Evolutionary conservation across 2,329 filamentous ascomycete species (phyloP).

Genomic region (Blastomyces gilchristii): DNA sequence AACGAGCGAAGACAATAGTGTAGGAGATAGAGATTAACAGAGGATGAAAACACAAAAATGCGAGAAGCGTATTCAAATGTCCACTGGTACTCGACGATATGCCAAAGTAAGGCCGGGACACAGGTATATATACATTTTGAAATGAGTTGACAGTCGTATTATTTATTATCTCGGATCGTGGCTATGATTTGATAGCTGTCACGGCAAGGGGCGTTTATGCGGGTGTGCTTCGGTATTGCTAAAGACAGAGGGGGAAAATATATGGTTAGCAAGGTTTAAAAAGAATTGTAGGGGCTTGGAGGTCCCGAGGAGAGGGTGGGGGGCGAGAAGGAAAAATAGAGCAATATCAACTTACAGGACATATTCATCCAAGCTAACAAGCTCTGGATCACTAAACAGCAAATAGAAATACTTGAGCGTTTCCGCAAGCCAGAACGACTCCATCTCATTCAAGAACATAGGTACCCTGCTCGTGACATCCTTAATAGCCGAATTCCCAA

Average conservation of each 20-base stretch:
- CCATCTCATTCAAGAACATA: conserved; percentile 56
- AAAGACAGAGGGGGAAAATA: not conserved
- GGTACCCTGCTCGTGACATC: conserved; percentile 44
- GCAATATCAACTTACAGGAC: conserved; percentile 42
- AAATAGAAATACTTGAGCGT: conserved; percentile 89
- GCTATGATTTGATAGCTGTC: conserved; percentile 3
- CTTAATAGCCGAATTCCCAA: conserved; percentile 51
- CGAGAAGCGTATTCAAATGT: not conserved
- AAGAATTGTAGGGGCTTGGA: conserved; percentile 44
- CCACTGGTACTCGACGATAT: not conserved
- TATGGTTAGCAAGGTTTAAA: conserved; percentile 42
- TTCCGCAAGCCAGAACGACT: conserved; percentile 86
- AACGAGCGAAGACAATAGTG: not conserved
- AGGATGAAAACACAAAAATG: not conserved
- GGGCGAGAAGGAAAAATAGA: conserved; percentile 31
- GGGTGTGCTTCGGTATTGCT: conserved; percentile 47
- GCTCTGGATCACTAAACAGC: conserved; percentile 57
- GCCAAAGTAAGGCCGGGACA: not conserved
- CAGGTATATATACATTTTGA: not conserved
- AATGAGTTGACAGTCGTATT: not conserved
- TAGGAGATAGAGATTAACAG: not conserved
- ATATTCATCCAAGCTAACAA: conserved; percentile 57
- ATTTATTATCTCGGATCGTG: not conserved
- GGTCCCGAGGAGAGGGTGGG: conserved; percentile 62
- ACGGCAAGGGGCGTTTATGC: conserved; percentile 23